These are phyloP conservation scores for Melampsora larici-populina DNA, from an alignment of 1,284 basidiomycete genomes.

Conservation along the genomic window DNA sequence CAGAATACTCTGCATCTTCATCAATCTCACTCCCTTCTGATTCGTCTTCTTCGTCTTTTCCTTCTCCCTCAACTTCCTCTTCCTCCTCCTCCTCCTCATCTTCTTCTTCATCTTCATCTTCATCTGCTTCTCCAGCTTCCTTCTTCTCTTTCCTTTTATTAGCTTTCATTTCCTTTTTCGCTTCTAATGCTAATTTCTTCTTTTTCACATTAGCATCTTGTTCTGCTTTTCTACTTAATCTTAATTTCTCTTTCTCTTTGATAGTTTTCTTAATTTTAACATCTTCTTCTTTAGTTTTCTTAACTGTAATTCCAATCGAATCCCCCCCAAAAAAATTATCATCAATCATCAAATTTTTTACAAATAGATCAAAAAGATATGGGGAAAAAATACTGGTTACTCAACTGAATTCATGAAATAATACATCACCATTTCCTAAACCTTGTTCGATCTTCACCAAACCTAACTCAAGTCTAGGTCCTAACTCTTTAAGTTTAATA, in stretches of 20 bases:
- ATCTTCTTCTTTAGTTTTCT: slow-evolving; percentile 58
- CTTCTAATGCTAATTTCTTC: slow-evolving; percentile 64
- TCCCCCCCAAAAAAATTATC: neutral
- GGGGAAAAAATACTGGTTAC: neutral
- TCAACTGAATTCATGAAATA: slow-evolving; percentile 83
- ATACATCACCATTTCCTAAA: slow-evolving; percentile 63
- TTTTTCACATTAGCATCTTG: slow-evolving; percentile 80
- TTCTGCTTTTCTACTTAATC: slow-evolving; percentile 72
- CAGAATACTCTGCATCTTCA: slow-evolving; percentile 47
- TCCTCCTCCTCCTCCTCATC: too few relatives aligned
- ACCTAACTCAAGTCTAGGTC: slow-evolving; percentile 87
- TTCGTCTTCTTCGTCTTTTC: slow-evolving; percentile 52
- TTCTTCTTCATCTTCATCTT: too few relatives aligned
- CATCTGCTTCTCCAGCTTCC: too few relatives aligned
- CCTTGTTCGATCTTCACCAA: slow-evolving; percentile 94
- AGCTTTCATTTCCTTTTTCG: slow-evolving; percentile 52
- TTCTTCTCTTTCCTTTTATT: slow-evolving; percentile 58
- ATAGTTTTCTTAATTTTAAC: slow-evolving; percentile 67
- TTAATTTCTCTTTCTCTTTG: slow-evolving; percentile 69
- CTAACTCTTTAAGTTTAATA: slow-evolving; percentile 86
- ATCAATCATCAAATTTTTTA: neutral
- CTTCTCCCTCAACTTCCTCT: slow-evolving; percentile 68
- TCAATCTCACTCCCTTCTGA: slow-evolving; percentile 48
- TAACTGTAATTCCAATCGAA: slow-evolving; percentile 45
- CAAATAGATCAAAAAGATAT: slow-evolving; percentile 52